These are phyloP conservation scores for Triangularia verruculosa DNA, from an alignment of 2,329 filamentous ascomycete genomes.

Conservation along the genomic window DNA sequence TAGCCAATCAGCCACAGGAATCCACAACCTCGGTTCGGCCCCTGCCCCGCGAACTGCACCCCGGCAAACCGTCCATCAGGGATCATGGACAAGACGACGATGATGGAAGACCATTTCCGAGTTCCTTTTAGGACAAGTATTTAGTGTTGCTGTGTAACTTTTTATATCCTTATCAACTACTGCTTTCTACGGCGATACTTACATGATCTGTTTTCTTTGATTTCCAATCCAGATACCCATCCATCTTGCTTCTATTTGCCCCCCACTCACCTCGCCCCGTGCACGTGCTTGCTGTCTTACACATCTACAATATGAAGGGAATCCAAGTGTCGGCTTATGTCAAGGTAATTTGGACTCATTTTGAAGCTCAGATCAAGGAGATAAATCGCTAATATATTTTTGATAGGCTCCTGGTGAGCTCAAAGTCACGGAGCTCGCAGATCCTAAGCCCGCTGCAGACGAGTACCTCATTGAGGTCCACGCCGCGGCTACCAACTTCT, in stretches of 20 bases:
- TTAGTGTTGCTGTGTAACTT: neutral
- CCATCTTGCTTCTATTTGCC: neutral
- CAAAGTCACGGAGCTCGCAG: slow-evolving; percentile 68
- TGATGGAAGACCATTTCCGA: neutral
- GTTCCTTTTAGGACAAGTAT: neutral
- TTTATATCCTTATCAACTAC: too few species aligned
- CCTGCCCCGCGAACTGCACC: slow-evolving; percentile 17
- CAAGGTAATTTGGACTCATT: slow-evolving; percentile 24
- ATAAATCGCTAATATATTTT: neutral
- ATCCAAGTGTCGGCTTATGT: slow-evolving; percentile 37
- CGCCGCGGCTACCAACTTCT: slow-evolving; percentile 91
- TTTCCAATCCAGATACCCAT: neutral
- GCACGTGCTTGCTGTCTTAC: neutral
- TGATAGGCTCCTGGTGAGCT: slow-evolving; percentile 64
- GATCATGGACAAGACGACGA: neutral
- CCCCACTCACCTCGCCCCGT: neutral
- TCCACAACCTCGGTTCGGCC: slow-evolving; percentile 24
- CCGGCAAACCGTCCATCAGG: neutral
- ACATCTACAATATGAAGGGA: slow-evolving; percentile 32
- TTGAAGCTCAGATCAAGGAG: slow-evolving; percentile 17
- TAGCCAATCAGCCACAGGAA: slow-evolving; percentile 23
- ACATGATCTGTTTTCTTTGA: neutral
- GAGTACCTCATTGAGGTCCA: slow-evolving; percentile 87
- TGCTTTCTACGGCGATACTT: neutral
- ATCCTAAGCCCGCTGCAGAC: slow-evolving; percentile 65